A percentile compares a stretch with the other conserved stretches of the same genome.
phyloP scores from a whole-genome alignment of 805 yeast genomes.

The Starmerella stellata region DNA sequence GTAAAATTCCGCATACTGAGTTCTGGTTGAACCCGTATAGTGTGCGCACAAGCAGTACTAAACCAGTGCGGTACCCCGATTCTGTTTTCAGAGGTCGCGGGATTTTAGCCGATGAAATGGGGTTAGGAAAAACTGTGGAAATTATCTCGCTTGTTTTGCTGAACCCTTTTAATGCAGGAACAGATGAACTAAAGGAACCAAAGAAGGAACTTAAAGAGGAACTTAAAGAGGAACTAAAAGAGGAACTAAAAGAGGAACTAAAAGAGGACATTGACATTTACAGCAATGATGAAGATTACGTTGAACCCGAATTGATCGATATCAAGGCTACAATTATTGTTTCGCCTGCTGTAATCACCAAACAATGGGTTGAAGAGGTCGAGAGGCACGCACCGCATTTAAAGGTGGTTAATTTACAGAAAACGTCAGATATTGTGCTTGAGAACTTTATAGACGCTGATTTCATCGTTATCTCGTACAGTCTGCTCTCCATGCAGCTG shows the following conservation, averaged over 20 bases:
- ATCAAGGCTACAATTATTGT: constrained; percentile 63
- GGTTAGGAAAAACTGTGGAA: constrained; percentile 88
- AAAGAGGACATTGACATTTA: neutral
- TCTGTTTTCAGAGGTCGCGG: constrained; percentile 33
- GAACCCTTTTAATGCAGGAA: constrained; percentile 35
- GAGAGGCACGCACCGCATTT: constrained; percentile 39
- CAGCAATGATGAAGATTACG: neutral
- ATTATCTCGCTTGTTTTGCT: constrained; percentile 44
- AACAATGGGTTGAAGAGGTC: constrained; percentile 77
- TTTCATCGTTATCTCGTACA: constrained; percentile 64
- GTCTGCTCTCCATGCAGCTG: constrained; percentile 51
- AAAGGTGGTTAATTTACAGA: constrained; percentile 31
- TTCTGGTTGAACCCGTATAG: constrained; percentile 20
- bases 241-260: neutral
- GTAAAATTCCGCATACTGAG: constrained; percentile 8
- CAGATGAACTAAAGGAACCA: neutral
- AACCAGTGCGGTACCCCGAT: constrained; percentile 1
- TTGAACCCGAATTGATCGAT: constrained; percentile 18
- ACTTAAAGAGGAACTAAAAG: neutral
- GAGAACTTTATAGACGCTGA: constrained; percentile 45
- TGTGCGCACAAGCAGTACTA: constrained; percentile 3
- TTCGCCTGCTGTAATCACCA: constrained; percentile 66
- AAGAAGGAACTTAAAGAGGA: neutral
- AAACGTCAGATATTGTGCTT: constrained; percentile 26
- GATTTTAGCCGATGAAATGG: constrained; percentile 87